These are phyloP conservation scores for Spergularia azorica DNA, from an alignment of 179 eudicot genomes.

Conservation along the genomic window DNA sequence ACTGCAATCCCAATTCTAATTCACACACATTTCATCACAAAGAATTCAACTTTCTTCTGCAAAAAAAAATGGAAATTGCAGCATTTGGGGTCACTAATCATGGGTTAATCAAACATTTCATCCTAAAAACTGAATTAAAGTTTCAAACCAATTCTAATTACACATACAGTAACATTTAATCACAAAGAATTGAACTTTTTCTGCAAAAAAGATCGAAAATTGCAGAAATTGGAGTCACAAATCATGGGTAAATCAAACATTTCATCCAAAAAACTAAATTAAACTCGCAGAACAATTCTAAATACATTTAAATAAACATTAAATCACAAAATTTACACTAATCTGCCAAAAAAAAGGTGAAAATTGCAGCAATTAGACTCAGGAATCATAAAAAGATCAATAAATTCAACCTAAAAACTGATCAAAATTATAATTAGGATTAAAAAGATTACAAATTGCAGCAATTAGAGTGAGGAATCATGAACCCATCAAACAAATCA, in stretches of 20 bases:
- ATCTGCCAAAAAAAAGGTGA: too few relatives aligned
- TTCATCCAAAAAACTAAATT: not conserved
- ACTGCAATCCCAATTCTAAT: not conserved
- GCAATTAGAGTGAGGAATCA: too few relatives aligned
- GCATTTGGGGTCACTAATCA: not conserved
- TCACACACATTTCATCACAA: not conserved
- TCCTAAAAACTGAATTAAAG: too few relatives aligned
- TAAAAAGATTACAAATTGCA: too few relatives aligned
- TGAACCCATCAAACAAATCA: too few relatives aligned
- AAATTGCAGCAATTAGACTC: too few relatives aligned
- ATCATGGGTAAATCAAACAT: not conserved
- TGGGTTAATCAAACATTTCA: not conserved
- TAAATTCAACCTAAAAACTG: too few relatives aligned
- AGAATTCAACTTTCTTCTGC: constrained; percentile 7
- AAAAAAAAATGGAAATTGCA: constrained; percentile 4
- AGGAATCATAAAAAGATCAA: too few relatives aligned
- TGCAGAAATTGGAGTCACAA: not conserved
- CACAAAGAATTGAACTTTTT: not conserved
- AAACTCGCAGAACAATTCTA: not conserved
- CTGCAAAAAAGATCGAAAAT: constrained; percentile 14
- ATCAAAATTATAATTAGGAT: too few relatives aligned
- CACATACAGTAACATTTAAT: too few relatives aligned
- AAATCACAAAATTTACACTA: too few relatives aligned
- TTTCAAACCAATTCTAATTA: too few relatives aligned
- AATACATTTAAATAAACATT: not conserved